Percentiles rank a stretch among this genome's conserved stretches.
Evolutionary conservation across 371 early-diverging fungal genomes (phyloP).

Genomic region (Lichtheimia ornata): DNA sequence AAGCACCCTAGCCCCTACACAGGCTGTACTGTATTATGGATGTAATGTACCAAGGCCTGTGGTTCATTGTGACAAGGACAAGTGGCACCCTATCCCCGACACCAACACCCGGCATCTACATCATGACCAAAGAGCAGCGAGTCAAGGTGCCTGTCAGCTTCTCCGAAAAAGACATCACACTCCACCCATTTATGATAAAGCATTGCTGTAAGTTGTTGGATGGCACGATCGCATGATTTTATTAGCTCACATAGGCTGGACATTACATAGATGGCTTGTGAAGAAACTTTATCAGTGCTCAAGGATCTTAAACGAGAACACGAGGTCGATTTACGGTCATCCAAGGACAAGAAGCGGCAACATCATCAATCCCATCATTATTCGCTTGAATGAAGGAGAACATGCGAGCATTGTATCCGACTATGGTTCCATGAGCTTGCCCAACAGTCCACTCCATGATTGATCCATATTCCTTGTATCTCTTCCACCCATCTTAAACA

Average conservation of each 20-base stretch:
- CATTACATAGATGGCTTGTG: slow-evolving; percentile 29
- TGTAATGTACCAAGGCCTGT: too few species aligned
- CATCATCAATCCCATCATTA: slow-evolving; percentile 23
- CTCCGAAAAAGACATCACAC: slow-evolving; percentile 24
- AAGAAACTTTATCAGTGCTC: slow-evolving; percentile 24
- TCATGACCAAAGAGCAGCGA: slow-evolving; percentile 34
- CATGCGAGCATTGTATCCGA: slow-evolving; percentile 22
- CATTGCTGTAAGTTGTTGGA: slow-evolving; percentile 31
- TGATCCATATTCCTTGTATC: background rate
- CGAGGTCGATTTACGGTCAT: slow-evolving; percentile 19
- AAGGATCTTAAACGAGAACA: slow-evolving; percentile 24
- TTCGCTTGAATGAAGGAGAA: slow-evolving; percentile 29
- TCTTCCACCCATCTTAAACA: too few species aligned
- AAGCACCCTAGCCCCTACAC: too few species aligned
- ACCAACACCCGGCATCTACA: slow-evolving; percentile 26
- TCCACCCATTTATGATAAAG: slow-evolving; percentile 31
- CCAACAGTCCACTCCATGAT: slow-evolving; percentile 14
- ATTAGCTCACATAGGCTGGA: slow-evolving; percentile 21
- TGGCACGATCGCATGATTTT: slow-evolving; percentile 24
- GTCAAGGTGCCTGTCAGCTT: slow-evolving; percentile 24
- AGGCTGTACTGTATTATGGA: too few species aligned
- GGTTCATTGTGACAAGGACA: too few species aligned
- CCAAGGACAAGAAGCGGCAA: slow-evolving; percentile 20
- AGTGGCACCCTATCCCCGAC: too few species aligned
- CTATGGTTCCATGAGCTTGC: slow-evolving; percentile 23